Conservation (phyloP, 2,329 filamentous ascomycete species). For the Torrubiellomyces zombiae region DNA sequence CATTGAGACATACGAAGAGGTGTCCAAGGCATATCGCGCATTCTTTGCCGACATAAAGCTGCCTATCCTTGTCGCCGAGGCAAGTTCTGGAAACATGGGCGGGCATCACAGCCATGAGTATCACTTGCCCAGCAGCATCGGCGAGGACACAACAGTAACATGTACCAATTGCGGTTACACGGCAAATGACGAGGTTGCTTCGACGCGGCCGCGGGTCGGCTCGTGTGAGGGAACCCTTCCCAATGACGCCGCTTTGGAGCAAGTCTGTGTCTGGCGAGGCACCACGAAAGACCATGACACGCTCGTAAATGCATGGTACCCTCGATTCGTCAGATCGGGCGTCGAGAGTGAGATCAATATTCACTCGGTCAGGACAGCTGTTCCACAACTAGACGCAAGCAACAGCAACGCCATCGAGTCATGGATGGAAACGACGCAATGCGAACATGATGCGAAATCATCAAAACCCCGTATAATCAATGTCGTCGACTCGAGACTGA, state of each 20-base stretch:
- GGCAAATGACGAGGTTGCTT: constrained; percentile 76
- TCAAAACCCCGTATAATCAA: constrained; percentile 13
- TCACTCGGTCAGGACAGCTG: constrained; percentile 46
- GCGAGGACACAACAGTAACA: constrained; percentile 71
- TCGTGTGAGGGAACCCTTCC: not conserved
- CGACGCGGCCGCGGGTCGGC: constrained; percentile 9
- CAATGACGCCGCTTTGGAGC: constrained; percentile 2
- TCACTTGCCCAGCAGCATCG: constrained; percentile 62
- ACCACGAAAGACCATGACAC: constrained; percentile 51
- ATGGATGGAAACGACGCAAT: constrained; percentile 27
- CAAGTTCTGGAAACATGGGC: constrained; percentile 92
- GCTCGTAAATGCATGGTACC: constrained; percentile 55
- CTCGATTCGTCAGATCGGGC: constrained; percentile 14
- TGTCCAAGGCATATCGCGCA: constrained; percentile 54
- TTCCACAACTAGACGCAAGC: constrained; percentile 54
- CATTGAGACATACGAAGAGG: constrained; percentile 61
- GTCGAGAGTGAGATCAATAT: constrained; percentile 24
- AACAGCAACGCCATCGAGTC: constrained; percentile 41
- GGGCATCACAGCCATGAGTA: constrained; percentile 90
- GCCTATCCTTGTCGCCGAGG: constrained; percentile 70
- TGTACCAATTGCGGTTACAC: constrained; percentile 60
- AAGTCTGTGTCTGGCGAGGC: constrained; percentile 37
- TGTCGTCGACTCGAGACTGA: constrained; percentile 17
- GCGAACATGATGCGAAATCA: constrained; percentile 1
- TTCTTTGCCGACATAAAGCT: constrained; percentile 74